Evolutionary conservation across 305 asterid genomes (phyloP), one percentile per base, ranked within the genome.

Genomic region (Plantago rigida): DNA sequence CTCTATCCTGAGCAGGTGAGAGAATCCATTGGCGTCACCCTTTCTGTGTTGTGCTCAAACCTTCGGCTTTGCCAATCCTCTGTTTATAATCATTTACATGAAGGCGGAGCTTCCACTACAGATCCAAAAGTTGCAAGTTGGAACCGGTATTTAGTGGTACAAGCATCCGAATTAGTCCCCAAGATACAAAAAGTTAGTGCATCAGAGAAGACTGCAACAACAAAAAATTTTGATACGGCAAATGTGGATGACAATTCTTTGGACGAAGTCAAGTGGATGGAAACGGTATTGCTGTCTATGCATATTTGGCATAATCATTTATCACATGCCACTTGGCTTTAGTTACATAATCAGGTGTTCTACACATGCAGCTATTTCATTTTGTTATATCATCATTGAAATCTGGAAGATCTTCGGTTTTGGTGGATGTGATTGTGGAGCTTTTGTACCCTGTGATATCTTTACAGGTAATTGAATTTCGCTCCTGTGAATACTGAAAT

Each of bases 221-320:
- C 78, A 45, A 67, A 71, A 65, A 63, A 65, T 59, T 56, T 69
- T 26, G 90, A 85, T 47, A 75, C 70, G 70, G 87, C 86, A 66
- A 59, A 61, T 66, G 79, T 86, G 63, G 74, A 66, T 59, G 89
- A 78, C 51, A 76, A 81, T 71, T 79, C 87, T 72, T 79, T 82
- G 63, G 95, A 89, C 61, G 92, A 84, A 67, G 75, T 87, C 76
- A 87, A 87, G 81, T 93, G 99, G 99, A 89, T 93, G 97, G 99
- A 93, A 79, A 87, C 99, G 95, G 97, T 93, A 93, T 53, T 65
- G 39, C 60, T 81, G 47, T 66, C 69, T 68, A 64, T 66, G 60
- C 59, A 64, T 47, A 41, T 68, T 31, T 8, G 52, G 15, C 13
- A 46, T 49, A 26, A 39, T 73, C 55, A 59, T 52, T 69, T 63